Base-by-base conservation (phyloP, 371 early-diverging fungal genomes). In the Rhizopus sp. region DNA sequence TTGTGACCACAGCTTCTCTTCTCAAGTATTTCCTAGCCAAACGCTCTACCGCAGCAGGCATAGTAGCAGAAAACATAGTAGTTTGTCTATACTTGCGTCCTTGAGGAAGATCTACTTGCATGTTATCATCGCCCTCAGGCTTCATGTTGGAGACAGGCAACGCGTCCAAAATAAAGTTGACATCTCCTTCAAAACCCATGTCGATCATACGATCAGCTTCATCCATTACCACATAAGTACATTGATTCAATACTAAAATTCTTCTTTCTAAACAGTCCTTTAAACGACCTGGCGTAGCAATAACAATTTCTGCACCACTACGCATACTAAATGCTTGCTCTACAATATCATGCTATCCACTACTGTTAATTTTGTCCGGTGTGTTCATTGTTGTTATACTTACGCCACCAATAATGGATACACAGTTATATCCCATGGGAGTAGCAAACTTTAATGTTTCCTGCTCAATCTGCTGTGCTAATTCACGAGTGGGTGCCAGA, bases 11-110 rank as follows among this genome's bases (percentile, higher is more conserved):
- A 4, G 96, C 98, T 48, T 97, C 98, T 41, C 94, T 72, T 4
- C 92, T 82, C 63, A 99, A 86, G 69, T 95, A 92, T 77, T 87
- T 87, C 70, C 90, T 90, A 4, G 99, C 99, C 10, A 99, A 71
- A 23, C 93, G 81, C 68, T 96, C 95, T 3, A 99, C 98, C 7
- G 92, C 93, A 7, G 92, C 75, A 2, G 99, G 99, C 99, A 99
- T 98, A 5, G 99, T 99, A 7, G 99, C 99, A 41, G 95, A 95
- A 84, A 98, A 99, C 99, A 99, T 99, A 59, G 96, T 91, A 1
- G 99, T 99, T 72, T 99, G 99, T 50, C 99, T 87, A 68, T 89
- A 92, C 57, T 86, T 84, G 55, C 77, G 75, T 12, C 66, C 72
- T 4, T 69, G 71, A 16, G 73, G 63, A 23, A 51, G 56, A 12